Evolutionary conservation across 768 basidiomycete genomes (phyloP), one percentile per base, ranked within the genome.

Genomic region (Leccinum ochraceum): DNA sequence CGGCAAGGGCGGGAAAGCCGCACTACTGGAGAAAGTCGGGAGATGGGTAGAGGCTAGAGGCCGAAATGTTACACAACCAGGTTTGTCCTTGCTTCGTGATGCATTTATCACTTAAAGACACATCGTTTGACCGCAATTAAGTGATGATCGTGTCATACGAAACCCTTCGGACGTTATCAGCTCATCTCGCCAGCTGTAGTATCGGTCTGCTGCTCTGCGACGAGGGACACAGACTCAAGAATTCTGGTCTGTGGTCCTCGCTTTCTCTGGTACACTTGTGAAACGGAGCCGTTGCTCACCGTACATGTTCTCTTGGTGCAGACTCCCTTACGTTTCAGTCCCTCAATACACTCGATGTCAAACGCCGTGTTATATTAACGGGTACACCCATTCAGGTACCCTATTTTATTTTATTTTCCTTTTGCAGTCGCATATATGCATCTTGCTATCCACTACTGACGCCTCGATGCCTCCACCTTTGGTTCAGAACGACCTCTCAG

Each of bases 121-220:
- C 24, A 56, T 49, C 8, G 36, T 37, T 28, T 34, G 17, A 37
- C 14, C 26, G 30, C 56, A n/a, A 46, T 32, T 0, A 62, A 95
- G 96, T 98, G 50, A 94, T 99, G 92, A 98, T 99, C 64, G 95
- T 97, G 6, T 98, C 97, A 0, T 99, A 99, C 66, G 96, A 99
- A 73, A 96, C 94, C 0, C 82, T 99, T 55, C 86, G 96, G 20
- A 88, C 89, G 4, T 78, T 98, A 13, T 82, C 87, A 8, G 85
- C 75, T 0, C 85, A 95, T 68, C 80, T 98, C 11, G 86, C 87
- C 4, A 84, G 82, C 59, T 93, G 91, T 63, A 86, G 80, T 55
- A 91, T 99, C 52, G 97, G 97, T 2, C 76, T 99, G 16, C 76
- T 99, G n/a, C 84, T 99, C 32, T 96, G 94, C 63, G 96, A 99